Evolutionary conservation across 2,329 filamentous ascomycete genomes (phyloP).

Genomic region (Fusarium siculi): DNA sequence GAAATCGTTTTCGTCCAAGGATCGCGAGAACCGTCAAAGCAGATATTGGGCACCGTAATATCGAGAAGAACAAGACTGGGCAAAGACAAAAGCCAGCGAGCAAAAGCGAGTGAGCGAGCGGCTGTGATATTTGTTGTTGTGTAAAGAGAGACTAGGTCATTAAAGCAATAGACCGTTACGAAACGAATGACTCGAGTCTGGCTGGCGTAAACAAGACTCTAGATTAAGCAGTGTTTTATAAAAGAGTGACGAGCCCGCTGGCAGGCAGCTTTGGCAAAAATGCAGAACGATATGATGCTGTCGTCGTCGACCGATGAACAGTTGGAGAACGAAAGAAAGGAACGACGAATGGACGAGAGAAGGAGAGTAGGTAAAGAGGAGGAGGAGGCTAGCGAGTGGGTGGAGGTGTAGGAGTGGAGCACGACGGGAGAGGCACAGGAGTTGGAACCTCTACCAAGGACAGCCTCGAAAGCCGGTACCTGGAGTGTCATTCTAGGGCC

Average conservation of each 20-base stretch:
- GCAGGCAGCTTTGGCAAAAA: constrained; percentile 55
- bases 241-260: constrained; percentile 64
- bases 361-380: constrained; percentile 44
- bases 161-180: constrained; percentile 36
- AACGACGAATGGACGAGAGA: constrained; percentile 48
- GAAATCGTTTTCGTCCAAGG: constrained; percentile 38
- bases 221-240: constrained; percentile 39
- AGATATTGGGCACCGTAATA: constrained; percentile 16
- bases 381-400: constrained; percentile 31
- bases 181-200: constrained; percentile 40
- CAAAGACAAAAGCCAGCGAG: constrained; percentile 36
- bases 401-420: constrained; percentile 30
- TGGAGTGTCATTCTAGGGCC: constrained; percentile 4
- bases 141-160: constrained; percentile 40
- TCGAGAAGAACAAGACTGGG: constrained; percentile 11
- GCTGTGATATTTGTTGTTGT: constrained; percentile 32
- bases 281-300: constrained; percentile 35
- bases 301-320: constrained; percentile 51
- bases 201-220: constrained; percentile 34
- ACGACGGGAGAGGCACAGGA: constrained; percentile 37
- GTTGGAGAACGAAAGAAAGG: constrained; percentile 43
- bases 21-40: constrained; percentile 27
- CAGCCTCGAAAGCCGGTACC: constrained; percentile 17
- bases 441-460: constrained; percentile 20
- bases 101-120: constrained; percentile 29